These are phyloP conservation scores for Malus asiatica DNA, from an alignment of 306 rosid species.

Conservation along the genomic window DNA sequence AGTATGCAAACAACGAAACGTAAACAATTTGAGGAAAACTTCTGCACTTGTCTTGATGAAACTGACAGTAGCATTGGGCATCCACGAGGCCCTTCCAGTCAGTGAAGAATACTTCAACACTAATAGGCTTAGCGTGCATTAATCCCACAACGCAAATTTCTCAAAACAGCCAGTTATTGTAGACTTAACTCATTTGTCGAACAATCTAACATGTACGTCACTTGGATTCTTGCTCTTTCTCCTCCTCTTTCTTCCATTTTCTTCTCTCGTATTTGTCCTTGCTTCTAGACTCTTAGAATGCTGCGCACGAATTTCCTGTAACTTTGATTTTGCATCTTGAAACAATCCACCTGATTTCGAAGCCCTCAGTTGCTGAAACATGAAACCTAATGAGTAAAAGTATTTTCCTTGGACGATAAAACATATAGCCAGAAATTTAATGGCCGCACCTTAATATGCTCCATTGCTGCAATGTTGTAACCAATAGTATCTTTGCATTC, in stretches of 20 bases:
- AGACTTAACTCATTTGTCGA: background rate
- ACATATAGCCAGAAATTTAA: background rate
- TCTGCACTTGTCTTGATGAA: background rate
- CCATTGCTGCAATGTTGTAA: conserved; percentile 94
- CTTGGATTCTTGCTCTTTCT: conserved; percentile 26
- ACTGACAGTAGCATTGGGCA: background rate
- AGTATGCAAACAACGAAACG: background rate
- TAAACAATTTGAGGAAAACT: background rate
- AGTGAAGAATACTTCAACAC: background rate
- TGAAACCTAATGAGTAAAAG: conserved; percentile 1
- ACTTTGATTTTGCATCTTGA: conserved; percentile 64
- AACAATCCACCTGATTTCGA: conserved; percentile 75
- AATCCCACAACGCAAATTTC: background rate
- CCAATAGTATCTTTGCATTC: conserved; percentile 82
- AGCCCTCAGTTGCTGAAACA: conserved; percentile 78
- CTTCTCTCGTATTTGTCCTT: conserved; percentile 47
- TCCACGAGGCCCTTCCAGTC: background rate
- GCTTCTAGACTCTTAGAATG: conserved; percentile 60
- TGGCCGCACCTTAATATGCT: conserved; percentile 70
- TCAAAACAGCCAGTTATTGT: background rate
- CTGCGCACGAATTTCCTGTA: conserved; percentile 64
- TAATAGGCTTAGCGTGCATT: background rate
- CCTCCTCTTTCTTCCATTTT: conserved; percentile 49
- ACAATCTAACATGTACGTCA: conserved; percentile 15
- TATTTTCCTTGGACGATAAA: background rate